Evolutionary conservation across 192 early-diverging fungal genomes (phyloP).

Genomic region (Coemansia erecta): DNA sequence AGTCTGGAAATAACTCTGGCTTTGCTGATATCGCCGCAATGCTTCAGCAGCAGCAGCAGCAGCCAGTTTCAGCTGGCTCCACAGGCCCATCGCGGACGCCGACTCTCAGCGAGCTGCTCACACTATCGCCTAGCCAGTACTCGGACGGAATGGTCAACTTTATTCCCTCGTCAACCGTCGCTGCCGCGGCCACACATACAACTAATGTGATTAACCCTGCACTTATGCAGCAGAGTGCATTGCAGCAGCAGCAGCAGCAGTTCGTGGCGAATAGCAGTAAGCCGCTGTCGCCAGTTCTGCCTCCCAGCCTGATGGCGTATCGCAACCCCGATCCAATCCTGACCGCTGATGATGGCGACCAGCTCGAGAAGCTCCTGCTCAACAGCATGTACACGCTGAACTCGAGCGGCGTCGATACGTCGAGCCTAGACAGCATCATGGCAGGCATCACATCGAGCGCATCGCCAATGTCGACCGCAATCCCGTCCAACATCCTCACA

Average conservation of each 20-base stretch:
- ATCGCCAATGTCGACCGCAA: neutral
- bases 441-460: neutral
- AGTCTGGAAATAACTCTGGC: constrained; percentile 10
- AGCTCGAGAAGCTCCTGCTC: constrained; percentile 47
- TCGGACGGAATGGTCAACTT: constrained; percentile 30
- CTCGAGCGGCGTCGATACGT: neutral
- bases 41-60: constrained; percentile 15
- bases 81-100: constrained; percentile 11
- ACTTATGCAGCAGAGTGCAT: constrained; percentile 4
- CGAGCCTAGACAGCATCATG: neutral
- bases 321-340: constrained; percentile 43
- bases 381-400: constrained; percentile 37
- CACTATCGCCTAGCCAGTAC: constrained; percentile 26
- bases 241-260: neutral
- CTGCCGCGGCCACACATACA: neutral
- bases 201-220: constrained; percentile 1
- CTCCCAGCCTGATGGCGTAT: constrained; percentile 47
- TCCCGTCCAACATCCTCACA: neutral
- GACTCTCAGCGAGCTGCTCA: constrained; percentile 39
- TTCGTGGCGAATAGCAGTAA: neutral
- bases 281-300: constrained; percentile 15
- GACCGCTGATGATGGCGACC: constrained; percentile 36
- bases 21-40: constrained; percentile 29
- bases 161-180: constrained; percentile 7
- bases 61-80: too few relatives aligned